Evolutionary conservation across 75 land plant species (phyloP).

Genomic region (Ceratopteris richardii): DNA sequence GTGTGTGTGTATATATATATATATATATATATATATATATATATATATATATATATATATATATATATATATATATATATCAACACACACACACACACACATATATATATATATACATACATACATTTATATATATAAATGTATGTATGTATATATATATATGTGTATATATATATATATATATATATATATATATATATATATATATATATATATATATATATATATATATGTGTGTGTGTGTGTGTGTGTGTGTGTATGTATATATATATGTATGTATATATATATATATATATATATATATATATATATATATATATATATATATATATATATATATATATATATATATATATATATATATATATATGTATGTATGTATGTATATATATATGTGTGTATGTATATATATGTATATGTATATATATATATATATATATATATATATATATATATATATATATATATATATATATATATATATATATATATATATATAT

Average conservation of each 20-base stretch:
- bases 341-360: conserved; percentile 5
- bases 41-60: not conserved
- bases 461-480: no score
- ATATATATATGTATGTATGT: not conserved
- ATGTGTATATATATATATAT: not conserved
- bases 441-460: not conserved
- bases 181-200: not conserved
- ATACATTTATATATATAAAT: no score
- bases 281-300: not conserved
- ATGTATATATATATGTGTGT: not conserved
- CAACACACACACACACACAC: no score
- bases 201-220: not conserved
- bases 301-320: not conserved
- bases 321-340: not conserved
- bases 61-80: not conserved
- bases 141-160: no score
- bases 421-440: not conserved
- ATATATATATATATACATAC: not conserved
- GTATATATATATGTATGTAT: not conserved
- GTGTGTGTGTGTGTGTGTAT: conserved; percentile 2
- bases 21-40: not conserved
- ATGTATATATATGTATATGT: not conserved
- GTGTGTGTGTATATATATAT: conserved; percentile 1
- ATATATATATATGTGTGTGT: not conserved
- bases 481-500: no score